phyloP scores from a whole-genome alignment of 1,139 yeast species.

The Blastobotrys petasosporus region DNA sequence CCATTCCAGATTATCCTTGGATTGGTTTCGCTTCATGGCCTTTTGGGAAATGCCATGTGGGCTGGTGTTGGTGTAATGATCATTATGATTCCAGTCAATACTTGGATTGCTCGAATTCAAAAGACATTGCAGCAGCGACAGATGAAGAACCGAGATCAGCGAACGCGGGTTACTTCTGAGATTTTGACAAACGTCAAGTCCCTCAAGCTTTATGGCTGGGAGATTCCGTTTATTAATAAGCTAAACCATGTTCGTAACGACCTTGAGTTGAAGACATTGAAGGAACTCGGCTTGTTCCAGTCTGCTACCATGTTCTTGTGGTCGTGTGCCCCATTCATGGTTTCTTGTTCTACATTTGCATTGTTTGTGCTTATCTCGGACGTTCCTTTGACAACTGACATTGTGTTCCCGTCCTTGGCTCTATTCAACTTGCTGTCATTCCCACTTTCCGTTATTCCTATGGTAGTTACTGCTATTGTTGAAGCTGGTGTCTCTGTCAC shows the following conservation, averaged over 20 bases:
- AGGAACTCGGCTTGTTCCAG: slow-evolving; percentile 67
- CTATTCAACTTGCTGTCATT: slow-evolving; percentile 71
- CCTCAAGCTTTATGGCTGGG: slow-evolving; percentile 93
- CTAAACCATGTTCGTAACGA: slow-evolving; percentile 80
- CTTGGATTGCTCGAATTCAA: slow-evolving; percentile 65
- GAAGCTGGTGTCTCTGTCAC: slow-evolving; percentile 86
- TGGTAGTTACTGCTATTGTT: slow-evolving; percentile 76
- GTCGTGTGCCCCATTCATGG: slow-evolving; percentile 85
- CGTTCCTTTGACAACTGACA: slow-evolving; percentile 75
- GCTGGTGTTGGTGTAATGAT: slow-evolving; percentile 84
- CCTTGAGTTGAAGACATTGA: slow-evolving; percentile 74
- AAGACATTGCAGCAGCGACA: slow-evolving; percentile 71
- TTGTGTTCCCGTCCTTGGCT: slow-evolving; percentile 92
- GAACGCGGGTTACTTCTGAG: slow-evolving; percentile 74
- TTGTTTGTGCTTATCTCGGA: slow-evolving; percentile 62
- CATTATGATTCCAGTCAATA: slow-evolving; percentile 80
- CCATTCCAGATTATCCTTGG: slow-evolving; percentile 88
- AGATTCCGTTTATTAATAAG: slow-evolving; percentile 69
- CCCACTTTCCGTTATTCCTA: slow-evolving; percentile 92
- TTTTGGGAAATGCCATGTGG: slow-evolving; percentile 94
- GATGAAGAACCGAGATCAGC: slow-evolving; percentile 61
- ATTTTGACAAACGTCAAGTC: slow-evolving; percentile 88
- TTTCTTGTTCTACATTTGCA: slow-evolving; percentile 87
- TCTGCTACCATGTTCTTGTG: slow-evolving; percentile 75
- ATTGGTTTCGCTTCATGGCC: slow-evolving; percentile 62